Evolutionary conservation across 495 filamentous ascomycete species (phyloP), one percentile per base, ranked within the genome.

Genomic region (Neurospora africana): DNA sequence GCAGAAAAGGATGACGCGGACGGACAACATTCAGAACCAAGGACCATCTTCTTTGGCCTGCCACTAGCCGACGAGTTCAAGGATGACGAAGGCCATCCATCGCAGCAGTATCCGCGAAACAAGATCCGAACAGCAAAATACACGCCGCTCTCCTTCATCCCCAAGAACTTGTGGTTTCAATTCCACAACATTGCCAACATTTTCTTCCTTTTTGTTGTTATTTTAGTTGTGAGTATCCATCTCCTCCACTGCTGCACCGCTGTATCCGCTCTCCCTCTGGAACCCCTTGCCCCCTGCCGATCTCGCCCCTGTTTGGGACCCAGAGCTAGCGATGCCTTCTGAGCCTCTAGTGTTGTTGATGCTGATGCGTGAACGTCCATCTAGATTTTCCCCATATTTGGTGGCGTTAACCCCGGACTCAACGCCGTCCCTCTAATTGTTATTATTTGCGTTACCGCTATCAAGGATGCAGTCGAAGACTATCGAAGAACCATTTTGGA

Each of bases 181-280:
- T 98, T 99, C 79, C 94, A 98, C 82, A 98, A 98, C 80, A 92
- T 99, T 75, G 96, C 96, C 70, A 99, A 98, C 81, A 89, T 98
- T 44, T 99, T 97, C 81, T 99, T 99, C 86, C 85, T 98, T 71
- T 97, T 98, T 82, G 88, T 95, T 74, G 95, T 97, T 80, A 95
- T 99, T 79, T 88, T 99, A 71, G 87, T 90, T 74, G 96, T 98
- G 90, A 81, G 94, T 87, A 58, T 27, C 58, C 27, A 23, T 3
- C 43, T 23, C 41, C 27, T 44, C 30, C 72, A 58, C 37, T 21
- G 44, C 44, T 53, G 44, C 44, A 53, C 44, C 44, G 67, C 33
- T 41, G 23, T 70, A 21, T 70, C 44, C 53, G 53, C 53, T 38
- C 40, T 44, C 72, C 9, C 38, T 35, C 40, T n/a, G 68, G 44